Evolutionary conservation across 208 protist species (phyloP).

Genomic region (Balamuthia mandrillaris): DNA sequence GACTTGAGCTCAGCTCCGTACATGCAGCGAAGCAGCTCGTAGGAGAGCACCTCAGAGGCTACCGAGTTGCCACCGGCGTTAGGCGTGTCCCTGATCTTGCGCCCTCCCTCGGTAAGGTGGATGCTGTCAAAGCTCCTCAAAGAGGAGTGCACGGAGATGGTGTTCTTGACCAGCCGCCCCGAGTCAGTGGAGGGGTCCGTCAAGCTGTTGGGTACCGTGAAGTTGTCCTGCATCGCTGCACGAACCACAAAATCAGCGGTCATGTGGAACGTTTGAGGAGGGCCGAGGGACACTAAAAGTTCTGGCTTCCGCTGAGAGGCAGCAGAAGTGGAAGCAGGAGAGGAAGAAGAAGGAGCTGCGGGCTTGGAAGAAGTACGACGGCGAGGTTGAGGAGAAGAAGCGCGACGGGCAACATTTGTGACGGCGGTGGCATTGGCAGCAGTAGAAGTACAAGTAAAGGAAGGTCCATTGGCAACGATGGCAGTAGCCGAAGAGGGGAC

Average conservation of each 20-base stretch:
- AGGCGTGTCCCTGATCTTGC: neutral
- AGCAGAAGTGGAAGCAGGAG: neutral
- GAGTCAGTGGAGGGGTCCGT: neutral
- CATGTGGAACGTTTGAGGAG: neutral
- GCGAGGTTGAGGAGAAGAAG: neutral
- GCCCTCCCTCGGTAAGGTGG: neutral
- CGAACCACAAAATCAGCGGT: neutral
- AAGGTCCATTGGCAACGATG: too few relatives aligned
- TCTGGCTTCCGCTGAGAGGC: neutral
- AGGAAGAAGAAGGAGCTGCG: neutral
- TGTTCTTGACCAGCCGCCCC: too few relatives aligned
- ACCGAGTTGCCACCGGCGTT: conserved; percentile 26
- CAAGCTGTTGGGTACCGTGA: conserved; percentile 9
- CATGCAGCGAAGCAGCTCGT: neutral
- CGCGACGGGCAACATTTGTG: neutral
- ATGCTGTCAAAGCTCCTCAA: neutral
- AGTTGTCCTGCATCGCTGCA: neutral
- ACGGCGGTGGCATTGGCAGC: neutral
- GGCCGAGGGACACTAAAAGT: neutral
- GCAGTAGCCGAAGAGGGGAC: too few relatives aligned
- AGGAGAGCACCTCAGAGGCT: conserved; percentile 11
- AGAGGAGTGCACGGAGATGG: too few relatives aligned
- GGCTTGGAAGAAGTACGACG: too few relatives aligned
- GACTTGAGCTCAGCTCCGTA: neutral
- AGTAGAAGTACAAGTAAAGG: neutral